Evolutionary conservation across 495 filamentous ascomycete genomes (phyloP).

Genomic region (Lichenothelia convexa): DNA sequence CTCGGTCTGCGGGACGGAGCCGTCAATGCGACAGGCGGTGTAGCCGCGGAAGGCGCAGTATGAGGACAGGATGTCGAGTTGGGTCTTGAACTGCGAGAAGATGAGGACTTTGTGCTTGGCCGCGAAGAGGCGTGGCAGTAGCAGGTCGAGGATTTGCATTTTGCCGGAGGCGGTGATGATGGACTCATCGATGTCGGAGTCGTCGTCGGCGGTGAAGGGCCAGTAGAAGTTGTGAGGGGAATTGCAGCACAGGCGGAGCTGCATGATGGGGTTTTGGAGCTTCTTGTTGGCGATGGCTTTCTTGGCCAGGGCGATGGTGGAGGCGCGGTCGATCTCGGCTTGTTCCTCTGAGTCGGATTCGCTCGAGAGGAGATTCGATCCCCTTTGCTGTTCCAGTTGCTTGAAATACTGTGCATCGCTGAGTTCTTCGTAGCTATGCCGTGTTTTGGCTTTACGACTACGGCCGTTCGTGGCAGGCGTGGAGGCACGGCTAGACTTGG

Average conservation of each 20-base stretch:
- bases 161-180: slow-evolving; percentile 80
- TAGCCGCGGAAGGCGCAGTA: slow-evolving; percentile 63
- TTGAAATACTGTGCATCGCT: slow-evolving; percentile 53
- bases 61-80: slow-evolving; percentile 77
- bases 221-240: slow-evolving; percentile 93
- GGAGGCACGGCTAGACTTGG: slow-evolving; percentile 49
- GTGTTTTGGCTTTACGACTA: slow-evolving; percentile 31
- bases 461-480: slow-evolving; percentile 38
- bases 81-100: slow-evolving; percentile 91
- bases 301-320: slow-evolving; percentile 65
- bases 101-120: slow-evolving; percentile 80
- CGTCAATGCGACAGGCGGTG: slow-evolving; percentile 82
- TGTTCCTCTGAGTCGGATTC: slow-evolving; percentile 29
- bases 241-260: slow-evolving; percentile 83
- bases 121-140: slow-evolving; percentile 57
- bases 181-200: slow-evolving; percentile 42
- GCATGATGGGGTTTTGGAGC: slow-evolving; percentile 84
- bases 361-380: slow-evolving; percentile 30
- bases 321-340: slow-evolving; percentile 47
- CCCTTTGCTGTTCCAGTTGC: slow-evolving; percentile 34
- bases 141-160: slow-evolving; percentile 80
- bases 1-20: slow-evolving; percentile 61
- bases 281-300: slow-evolving; percentile 80
- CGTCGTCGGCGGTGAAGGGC: slow-evolving; percentile 43
- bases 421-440: slow-evolving; percentile 51